Evolutionary conservation across 139 green algal genomes (phyloP).

Genomic region (Tetratostichococcus sp.): DNA sequence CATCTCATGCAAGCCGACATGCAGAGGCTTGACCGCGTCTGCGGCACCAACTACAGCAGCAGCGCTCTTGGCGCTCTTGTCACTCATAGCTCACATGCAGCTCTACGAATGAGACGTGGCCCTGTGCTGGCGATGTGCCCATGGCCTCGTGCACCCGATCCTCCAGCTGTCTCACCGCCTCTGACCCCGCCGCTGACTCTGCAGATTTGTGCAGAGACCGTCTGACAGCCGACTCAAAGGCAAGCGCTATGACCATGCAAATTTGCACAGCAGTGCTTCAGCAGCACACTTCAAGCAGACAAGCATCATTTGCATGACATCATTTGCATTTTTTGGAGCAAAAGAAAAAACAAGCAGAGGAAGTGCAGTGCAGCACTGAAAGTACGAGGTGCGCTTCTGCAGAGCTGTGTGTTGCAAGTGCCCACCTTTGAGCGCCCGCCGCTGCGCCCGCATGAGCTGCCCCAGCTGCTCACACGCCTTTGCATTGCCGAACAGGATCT

Average conservation of each 20-base stretch:
- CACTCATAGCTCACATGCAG: conserved; percentile 42
- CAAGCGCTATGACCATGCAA: too few relatives aligned
- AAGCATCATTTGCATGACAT: too few relatives aligned
- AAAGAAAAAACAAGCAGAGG: too few relatives aligned
- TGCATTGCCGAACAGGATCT: conserved; percentile 59
- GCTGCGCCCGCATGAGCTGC: conserved; percentile 16
- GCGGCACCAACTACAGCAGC: too few relatives aligned
- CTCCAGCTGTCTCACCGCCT: conserved; percentile 19
- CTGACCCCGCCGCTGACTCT: background rate
- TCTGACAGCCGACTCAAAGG: too few relatives aligned
- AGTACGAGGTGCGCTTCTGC: too few relatives aligned
- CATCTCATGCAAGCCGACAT: conserved; percentile 15
- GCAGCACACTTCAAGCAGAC: too few relatives aligned
- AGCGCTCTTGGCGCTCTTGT: too few relatives aligned
- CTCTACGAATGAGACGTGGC: conserved; percentile 31
- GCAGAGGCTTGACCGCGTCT: too few relatives aligned
- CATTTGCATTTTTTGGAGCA: too few relatives aligned
- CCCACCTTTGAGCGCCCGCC: conserved; percentile 12
- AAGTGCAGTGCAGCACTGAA: too few relatives aligned
- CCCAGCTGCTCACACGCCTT: conserved; percentile 29
- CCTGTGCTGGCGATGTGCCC: conserved; percentile 21
- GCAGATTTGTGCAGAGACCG: background rate
- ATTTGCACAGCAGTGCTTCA: too few relatives aligned
- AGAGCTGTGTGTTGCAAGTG: background rate
- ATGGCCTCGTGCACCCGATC: conserved; percentile 18